Conservation (phyloP, 495 filamentous ascomycete genomes). For the Halenospora varia region DNA sequence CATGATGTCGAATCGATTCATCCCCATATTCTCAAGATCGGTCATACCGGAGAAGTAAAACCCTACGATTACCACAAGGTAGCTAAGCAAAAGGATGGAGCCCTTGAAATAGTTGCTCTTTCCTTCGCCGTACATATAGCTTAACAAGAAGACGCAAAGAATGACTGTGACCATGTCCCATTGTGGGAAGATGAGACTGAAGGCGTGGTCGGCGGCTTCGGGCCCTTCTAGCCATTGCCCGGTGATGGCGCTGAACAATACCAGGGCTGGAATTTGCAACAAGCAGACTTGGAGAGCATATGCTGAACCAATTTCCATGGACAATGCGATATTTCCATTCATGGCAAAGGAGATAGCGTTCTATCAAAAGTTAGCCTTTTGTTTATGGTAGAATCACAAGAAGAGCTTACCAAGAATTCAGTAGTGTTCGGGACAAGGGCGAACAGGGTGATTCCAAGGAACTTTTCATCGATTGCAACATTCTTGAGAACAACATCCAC, state of each 20-base stretch:
- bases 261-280: constrained; percentile 91
- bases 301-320: constrained; percentile 98
- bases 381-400: background rate
- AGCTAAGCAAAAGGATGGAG: constrained; percentile 88
- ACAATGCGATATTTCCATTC: constrained; percentile 99
- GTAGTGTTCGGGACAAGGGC: constrained; percentile 97
- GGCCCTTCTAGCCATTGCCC: constrained; percentile 29
- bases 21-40: constrained; percentile 53
- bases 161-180: constrained; percentile 99
- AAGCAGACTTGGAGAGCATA: constrained; percentile 97
- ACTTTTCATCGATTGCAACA: constrained; percentile 94
- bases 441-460: constrained; percentile 95
- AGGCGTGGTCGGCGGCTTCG: constrained; percentile 71
- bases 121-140: constrained; percentile 96
- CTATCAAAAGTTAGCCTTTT: constrained; percentile 43
- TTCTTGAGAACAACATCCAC: constrained; percentile 90
- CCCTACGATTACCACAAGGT: constrained; percentile 86
- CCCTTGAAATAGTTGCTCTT: constrained; percentile 95
- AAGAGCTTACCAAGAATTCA: constrained; percentile 77
- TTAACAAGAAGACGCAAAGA: constrained; percentile 93
- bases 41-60: constrained; percentile 85
- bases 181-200: constrained; percentile 94
- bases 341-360: constrained; percentile 99
- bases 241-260: constrained; percentile 76
- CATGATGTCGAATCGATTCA: constrained; percentile 68